Evolutionary conservation across 2,329 filamentous ascomycete species (phyloP).

Genomic region (Trichoderma guizhouense): DNA sequence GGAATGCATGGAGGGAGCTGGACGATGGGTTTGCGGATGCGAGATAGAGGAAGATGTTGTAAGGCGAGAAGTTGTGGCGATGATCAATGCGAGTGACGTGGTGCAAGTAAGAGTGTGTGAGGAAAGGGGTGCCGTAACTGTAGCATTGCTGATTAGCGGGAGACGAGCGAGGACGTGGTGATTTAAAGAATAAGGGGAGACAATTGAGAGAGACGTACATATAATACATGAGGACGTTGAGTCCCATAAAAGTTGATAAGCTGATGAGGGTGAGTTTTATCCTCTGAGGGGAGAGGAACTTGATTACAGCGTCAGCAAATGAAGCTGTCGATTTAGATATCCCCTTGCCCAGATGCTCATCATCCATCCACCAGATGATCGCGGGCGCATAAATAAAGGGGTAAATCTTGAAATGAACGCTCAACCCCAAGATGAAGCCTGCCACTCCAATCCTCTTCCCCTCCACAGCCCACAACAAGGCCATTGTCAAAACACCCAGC

Average conservation of each 20-base stretch:
- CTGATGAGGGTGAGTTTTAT: constrained; percentile 61
- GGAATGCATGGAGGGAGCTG: constrained; percentile 60
- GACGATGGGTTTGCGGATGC: constrained; percentile 60
- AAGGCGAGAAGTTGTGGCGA: constrained; percentile 96
- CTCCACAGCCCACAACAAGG: constrained; percentile 77
- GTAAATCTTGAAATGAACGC: constrained; percentile 98
- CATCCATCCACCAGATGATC: constrained; percentile 77
- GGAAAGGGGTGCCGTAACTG: constrained; percentile 75
- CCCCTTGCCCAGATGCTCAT: constrained; percentile 39
- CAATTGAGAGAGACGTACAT: constrained; percentile 48
- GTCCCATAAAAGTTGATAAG: constrained; percentile 64
- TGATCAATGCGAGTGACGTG: constrained; percentile 92
- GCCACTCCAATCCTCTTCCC: constrained; percentile 60
- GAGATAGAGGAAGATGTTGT: constrained; percentile 88
- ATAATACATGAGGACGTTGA: constrained; percentile 78
- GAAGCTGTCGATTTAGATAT: constrained; percentile 20
- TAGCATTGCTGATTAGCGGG: background rate
- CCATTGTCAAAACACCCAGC: constrained; percentile 78
- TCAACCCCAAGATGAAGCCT: constrained; percentile 72
- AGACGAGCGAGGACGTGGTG: background rate
- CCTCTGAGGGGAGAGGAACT: constrained; percentile 53
- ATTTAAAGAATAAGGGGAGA: background rate
- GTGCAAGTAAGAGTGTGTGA: constrained; percentile 88
- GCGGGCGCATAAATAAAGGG: constrained; percentile 90
- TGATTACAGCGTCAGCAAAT: constrained; percentile 25